These are phyloP conservation scores for Aspergillus biplanus DNA, from an alignment of 495 filamentous ascomycete genomes.

Conservation along the genomic window DNA sequence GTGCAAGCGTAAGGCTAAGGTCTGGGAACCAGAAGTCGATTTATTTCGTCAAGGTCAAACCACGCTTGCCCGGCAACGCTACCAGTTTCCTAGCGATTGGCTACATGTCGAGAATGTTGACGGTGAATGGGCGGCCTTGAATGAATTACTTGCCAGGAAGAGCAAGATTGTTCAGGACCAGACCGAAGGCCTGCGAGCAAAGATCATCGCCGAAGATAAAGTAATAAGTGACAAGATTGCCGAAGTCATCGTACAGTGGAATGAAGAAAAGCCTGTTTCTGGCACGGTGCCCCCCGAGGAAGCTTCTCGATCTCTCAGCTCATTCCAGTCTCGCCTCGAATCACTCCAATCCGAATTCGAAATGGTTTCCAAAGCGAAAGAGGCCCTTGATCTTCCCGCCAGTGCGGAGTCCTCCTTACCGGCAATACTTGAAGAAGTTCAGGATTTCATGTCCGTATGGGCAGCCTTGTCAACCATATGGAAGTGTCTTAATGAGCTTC, in stretches of 20 bases:
- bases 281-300: constrained; percentile 88
- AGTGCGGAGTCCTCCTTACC: constrained; percentile 75
- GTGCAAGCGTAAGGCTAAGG: constrained; percentile 87
- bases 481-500: constrained; percentile 92
- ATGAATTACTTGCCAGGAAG: constrained; percentile 86
- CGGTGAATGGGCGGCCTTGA: constrained; percentile 87
- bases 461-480: constrained; percentile 91
- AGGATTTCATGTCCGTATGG: constrained; percentile 99
- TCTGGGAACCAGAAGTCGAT: constrained; percentile 94
- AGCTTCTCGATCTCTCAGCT: constrained; percentile 75
- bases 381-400: constrained; percentile 87
- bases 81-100: constrained; percentile 93
- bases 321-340: constrained; percentile 81
- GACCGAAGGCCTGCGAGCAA: constrained; percentile 91
- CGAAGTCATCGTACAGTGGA: constrained; percentile 84
- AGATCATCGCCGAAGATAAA: constrained; percentile 92
- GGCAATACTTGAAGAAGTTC: constrained; percentile 90
- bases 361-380: constrained; percentile 95
- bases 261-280: constrained; percentile 93
- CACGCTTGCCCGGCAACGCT: constrained; percentile 83
- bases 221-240: constrained; percentile 84
- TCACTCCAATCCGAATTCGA: constrained; percentile 82
- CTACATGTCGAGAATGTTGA: constrained; percentile 92
- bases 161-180: constrained; percentile 94
- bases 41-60: constrained; percentile 94